A percentile compares a stretch with the other conserved stretches of the same genome.
phyloP scores from a whole-genome alignment of 345 rosid genomes.

The Psidium friedrichsthalianum region DNA sequence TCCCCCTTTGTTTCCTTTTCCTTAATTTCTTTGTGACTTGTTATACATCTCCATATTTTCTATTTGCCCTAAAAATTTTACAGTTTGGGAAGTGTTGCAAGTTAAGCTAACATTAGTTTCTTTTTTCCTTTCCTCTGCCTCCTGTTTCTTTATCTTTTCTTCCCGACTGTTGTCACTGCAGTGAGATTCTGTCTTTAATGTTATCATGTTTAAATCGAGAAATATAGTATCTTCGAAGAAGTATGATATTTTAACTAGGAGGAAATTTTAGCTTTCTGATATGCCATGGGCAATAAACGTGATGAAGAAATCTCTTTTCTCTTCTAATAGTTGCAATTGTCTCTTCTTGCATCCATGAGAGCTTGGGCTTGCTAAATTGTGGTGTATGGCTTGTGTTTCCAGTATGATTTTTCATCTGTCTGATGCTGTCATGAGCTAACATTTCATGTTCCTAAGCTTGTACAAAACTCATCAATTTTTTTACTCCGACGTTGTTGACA shows the following conservation, averaged over 20 bases:
- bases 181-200: not conserved
- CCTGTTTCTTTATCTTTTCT: not conserved
- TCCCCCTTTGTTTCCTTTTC: not conserved
- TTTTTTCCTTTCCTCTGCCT: not conserved
- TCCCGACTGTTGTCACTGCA: not conserved
- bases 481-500: not conserved
- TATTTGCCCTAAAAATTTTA: not conserved
- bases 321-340: not conserved
- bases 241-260: not conserved
- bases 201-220: not conserved
- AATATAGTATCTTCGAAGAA: not conserved
- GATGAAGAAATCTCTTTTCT: not conserved
- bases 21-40: not conserved
- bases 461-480: not conserved
- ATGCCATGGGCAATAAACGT: not conserved
- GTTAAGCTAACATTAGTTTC: not conserved
- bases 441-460: not conserved
- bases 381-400: not conserved
- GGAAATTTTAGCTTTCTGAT: not conserved
- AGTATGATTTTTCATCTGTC: not conserved
- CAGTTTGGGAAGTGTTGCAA: not conserved
- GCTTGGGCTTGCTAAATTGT: not conserved
- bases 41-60: not conserved
- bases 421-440: not conserved
- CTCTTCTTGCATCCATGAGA: not conserved